These are phyloP conservation scores for Bullera alba DNA, from an alignment of 768 basidiomycete genomes.

Conservation along the genomic window DNA sequence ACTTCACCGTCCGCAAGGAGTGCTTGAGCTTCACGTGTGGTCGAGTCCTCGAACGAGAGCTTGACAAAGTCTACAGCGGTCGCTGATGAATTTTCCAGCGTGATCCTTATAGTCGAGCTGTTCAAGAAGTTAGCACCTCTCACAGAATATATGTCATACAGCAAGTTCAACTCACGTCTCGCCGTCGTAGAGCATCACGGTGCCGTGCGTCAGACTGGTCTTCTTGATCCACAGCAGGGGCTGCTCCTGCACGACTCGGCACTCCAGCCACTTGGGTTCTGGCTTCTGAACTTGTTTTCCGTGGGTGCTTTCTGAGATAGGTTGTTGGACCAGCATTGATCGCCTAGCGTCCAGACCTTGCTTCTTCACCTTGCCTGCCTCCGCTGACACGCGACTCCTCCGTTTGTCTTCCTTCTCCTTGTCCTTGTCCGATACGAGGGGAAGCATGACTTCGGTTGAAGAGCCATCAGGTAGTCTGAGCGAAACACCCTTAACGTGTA, in stretches of 20 bases:
- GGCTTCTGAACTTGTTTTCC: constrained; percentile 13
- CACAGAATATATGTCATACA: no score
- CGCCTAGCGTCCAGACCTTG: constrained; percentile 62
- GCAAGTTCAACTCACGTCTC: constrained; percentile 59
- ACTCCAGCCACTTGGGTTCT: constrained; percentile 58
- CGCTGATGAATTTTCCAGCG: constrained; percentile 79
- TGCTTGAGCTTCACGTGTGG: constrained; percentile 66
- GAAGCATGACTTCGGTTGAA: constrained; percentile 65
- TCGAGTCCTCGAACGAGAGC: constrained; percentile 84
- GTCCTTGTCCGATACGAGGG: constrained; percentile 64
- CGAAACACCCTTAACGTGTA: constrained; percentile 69
- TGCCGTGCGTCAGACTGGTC: constrained; percentile 85
- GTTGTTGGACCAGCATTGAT: constrained; percentile 18
- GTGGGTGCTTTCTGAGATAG: constrained; percentile 47
- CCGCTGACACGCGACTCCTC: constrained; percentile 60
- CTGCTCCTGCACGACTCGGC: constrained; percentile 75
- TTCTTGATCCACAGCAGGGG: constrained; percentile 78
- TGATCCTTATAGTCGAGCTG: constrained; percentile 77
- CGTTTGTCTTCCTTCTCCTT: constrained; percentile 51
- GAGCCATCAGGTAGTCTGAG: constrained; percentile 69
- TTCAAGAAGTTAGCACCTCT: constrained; percentile 10
- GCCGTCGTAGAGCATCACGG: constrained; percentile 90
- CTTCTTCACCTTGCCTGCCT: constrained; percentile 65
- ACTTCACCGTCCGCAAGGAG: constrained; percentile 72
- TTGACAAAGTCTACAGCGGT: constrained; percentile 78